Evolutionary conservation across 2,329 filamentous ascomycete genomes (phyloP).

Genomic region (Colletotrichum lindemuthianum): DNA sequence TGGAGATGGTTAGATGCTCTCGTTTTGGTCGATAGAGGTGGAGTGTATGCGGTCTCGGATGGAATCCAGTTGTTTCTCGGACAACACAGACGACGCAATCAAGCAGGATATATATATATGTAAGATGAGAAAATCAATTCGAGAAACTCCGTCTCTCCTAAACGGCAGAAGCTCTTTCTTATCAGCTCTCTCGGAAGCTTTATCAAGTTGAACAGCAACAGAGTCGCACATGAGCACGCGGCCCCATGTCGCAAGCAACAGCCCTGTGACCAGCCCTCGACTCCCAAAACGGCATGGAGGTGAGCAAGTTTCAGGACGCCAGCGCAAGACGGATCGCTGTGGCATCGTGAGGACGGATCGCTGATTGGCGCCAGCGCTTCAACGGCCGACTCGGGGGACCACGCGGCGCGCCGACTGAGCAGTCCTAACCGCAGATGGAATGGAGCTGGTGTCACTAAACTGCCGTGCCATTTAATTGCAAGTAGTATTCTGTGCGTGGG

Average conservation of each 20-base stretch:
- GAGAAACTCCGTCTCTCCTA: not conserved
- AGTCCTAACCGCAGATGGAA: no score
- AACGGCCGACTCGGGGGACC: slow-evolving; percentile 15
- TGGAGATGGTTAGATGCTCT: slow-evolving; percentile 9
- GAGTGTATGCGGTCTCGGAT: not conserved
- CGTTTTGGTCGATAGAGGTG: not conserved
- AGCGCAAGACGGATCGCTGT: slow-evolving; percentile 26
- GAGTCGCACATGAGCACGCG: slow-evolving; percentile 29
- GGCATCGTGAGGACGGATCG: not conserved
- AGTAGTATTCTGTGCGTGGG: not conserved
- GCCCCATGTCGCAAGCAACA: slow-evolving; percentile 18
- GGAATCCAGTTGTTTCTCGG: not conserved
- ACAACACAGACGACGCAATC: not conserved
- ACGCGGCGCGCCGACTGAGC: slow-evolving; percentile 3
- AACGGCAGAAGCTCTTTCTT: slow-evolving; percentile 14
- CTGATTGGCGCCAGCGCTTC: slow-evolving; percentile 11
- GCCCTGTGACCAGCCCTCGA: slow-evolving; percentile 33
- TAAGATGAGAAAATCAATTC: not conserved
- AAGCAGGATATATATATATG: not conserved
- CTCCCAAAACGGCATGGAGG: slow-evolving; percentile 35
- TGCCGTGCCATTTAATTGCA: no score
- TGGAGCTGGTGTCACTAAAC: no score
- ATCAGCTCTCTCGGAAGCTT: slow-evolving; percentile 22
- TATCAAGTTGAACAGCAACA: slow-evolving; percentile 16
- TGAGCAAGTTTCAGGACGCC: slow-evolving; percentile 36